Evolutionary conservation across 2,329 filamentous ascomycete genomes (phyloP), one percentile per base, ranked within the genome.

Genomic region (Calonectria hongkongensis): DNA sequence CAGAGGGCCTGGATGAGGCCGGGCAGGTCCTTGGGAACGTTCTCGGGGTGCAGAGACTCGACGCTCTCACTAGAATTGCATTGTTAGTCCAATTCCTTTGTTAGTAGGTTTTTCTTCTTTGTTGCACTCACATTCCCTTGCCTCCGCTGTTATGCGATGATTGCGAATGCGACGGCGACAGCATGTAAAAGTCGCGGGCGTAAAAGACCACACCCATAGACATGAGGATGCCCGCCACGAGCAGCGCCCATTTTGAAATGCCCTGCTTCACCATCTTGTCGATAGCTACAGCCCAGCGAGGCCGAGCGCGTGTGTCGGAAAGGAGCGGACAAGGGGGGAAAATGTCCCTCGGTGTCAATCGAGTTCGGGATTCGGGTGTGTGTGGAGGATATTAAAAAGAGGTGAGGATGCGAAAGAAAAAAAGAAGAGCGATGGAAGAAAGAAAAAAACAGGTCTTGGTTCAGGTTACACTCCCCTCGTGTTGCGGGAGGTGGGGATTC

Each of bases 151-250:
- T 48, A 2, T 4, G 41, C 12, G 47, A 43, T 3, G 30, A 25
- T 21, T 25, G 41, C n/a, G 18, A 36, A 28, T 8, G 36, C 5
- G 48, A 51, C 7, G 69, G 63, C n/a, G 64, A 39, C 13, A 63
- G 8, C 30, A 68, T 21, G 56, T 72, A 72, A 13, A 72, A 68
- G 13, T 50, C 45, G 33, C 51, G 70, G 16, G 70, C 65, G 70
- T 72, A 72, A 36, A 72, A 72, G 4, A 72, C 25, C 30, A 72
- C 41, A 18, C 64, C 70, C 43, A 67, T 64, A 21, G 56, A 50
- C 56, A 72, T 21, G 39, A 72, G 56, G 15, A 56, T 21, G 13
- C 36, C 70, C 2, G 60, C 64, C 28, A 56, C 39, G 33, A 41
- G 43, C 28, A 72, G 5, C 3, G 58, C 58, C 39, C 64, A 72